Conservation (phyloP, 352 stramenopile genomes). For the Plasmopara viticola region DNA sequence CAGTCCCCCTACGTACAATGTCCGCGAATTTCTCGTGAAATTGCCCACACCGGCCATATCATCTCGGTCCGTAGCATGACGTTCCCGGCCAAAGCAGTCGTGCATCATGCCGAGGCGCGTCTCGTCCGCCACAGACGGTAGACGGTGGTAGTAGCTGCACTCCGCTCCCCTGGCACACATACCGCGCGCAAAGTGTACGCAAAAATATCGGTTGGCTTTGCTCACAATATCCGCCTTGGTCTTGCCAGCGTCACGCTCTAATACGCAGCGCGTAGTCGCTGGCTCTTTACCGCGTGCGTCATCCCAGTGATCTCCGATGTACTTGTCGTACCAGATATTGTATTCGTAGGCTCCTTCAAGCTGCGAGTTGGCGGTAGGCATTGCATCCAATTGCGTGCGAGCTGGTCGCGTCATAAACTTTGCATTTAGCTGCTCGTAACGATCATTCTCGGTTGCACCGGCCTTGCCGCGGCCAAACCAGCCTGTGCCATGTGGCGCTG, state of each 20-base stretch:
- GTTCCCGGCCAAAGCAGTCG: slow-evolving; percentile 90
- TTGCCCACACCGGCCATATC: slow-evolving; percentile 91
- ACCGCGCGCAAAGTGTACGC: slow-evolving; percentile 89
- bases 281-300: slow-evolving; percentile 80
- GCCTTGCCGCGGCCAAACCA: slow-evolving; percentile 91
- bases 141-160: slow-evolving; percentile 91
- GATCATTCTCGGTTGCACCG: slow-evolving; percentile 52
- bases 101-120: slow-evolving; percentile 81
- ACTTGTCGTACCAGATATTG: slow-evolving; percentile 96
- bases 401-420: slow-evolving; percentile 81
- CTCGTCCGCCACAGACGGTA: slow-evolving; percentile 73
- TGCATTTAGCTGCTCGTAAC: slow-evolving; percentile 82
- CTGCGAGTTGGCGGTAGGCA: slow-evolving; percentile 78
- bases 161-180: slow-evolving; percentile 81
- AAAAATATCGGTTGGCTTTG: slow-evolving; percentile 87
- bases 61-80: slow-evolving; percentile 87
- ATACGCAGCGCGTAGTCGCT: slow-evolving; percentile 77
- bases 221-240: slow-evolving; percentile 88
- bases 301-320: slow-evolving; percentile 87
- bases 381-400: slow-evolving; percentile 87
- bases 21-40: slow-evolving; percentile 88
- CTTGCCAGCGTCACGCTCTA: slow-evolving; percentile 82
- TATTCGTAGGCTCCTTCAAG: slow-evolving; percentile 91
- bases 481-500: slow-evolving; percentile 84
- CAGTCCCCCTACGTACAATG: slow-evolving; percentile 87